Evolutionary conservation across 208 protist species (phyloP).

Genomic region (Trypanosomatidae sp.): DNA sequence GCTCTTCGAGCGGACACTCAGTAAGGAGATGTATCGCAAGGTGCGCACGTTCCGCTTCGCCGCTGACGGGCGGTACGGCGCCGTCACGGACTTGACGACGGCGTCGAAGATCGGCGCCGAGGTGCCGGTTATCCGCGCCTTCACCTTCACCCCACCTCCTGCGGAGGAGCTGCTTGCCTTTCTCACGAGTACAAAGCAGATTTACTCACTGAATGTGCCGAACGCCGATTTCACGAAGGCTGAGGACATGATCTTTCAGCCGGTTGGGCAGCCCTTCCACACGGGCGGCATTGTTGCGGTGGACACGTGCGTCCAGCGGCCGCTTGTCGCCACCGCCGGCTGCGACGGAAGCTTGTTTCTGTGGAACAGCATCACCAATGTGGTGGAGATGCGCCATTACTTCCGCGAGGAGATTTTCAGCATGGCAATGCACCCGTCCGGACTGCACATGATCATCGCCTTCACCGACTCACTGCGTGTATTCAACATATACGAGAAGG

Average conservation of each 20-base stretch:
- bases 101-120: constrained; percentile 33
- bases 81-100: constrained; percentile 20
- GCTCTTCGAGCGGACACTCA: constrained; percentile 93
- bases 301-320: constrained; percentile 94
- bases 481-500: constrained; percentile 96
- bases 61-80: constrained; percentile 46
- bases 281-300: constrained; percentile 86
- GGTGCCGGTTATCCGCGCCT: constrained; percentile 79
- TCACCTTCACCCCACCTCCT: constrained; percentile 84
- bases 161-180: constrained; percentile 91
- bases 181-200: constrained; percentile 92
- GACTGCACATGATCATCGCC: constrained; percentile 94
- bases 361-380: constrained; percentile 96
- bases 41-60: constrained; percentile 91
- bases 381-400: constrained; percentile 90
- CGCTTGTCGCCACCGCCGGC: constrained; percentile 93
- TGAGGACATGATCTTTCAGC: constrained; percentile 92
- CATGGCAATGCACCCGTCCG: constrained; percentile 95
- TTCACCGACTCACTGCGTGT: constrained; percentile 95
- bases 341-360: constrained; percentile 91
- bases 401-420: constrained; percentile 94
- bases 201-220: constrained; percentile 92
- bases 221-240: constrained; percentile 94
- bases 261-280: constrained; percentile 92
- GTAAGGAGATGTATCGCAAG: constrained; percentile 94